Evolutionary conservation across 1,284 basidiomycete species (phyloP).

Genomic region (Ustilago trichophora): DNA sequence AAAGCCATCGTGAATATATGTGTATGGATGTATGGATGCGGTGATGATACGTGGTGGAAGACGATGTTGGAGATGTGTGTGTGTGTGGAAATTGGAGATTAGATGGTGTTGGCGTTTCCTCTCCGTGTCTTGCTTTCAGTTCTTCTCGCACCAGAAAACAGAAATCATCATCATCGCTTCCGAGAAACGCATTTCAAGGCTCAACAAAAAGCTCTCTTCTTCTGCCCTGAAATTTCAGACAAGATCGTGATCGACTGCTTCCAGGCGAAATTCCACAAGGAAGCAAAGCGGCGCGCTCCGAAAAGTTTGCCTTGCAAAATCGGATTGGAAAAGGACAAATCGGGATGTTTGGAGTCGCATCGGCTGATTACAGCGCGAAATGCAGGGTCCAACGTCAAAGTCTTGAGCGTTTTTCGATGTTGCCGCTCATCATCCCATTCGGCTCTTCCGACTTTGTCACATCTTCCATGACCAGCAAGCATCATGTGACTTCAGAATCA

Average conservation of each 20-base stretch:
- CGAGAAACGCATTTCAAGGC: no score
- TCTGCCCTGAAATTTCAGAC: neutral
- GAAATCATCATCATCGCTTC: slow-evolving; percentile 11
- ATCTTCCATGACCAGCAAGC: no score
- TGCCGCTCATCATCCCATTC: neutral
- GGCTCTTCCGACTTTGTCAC: neutral
- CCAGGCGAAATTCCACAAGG: no score
- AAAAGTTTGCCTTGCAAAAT: no score
- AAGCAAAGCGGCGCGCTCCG: slow-evolving; percentile 20
- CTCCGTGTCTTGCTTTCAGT: neutral
- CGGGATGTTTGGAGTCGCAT: no score
- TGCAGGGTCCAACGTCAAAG: slow-evolving; percentile 15
- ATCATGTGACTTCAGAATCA: no score
- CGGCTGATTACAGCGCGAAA: no score
- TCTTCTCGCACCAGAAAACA: slow-evolving; percentile 36
- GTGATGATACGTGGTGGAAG: slow-evolving; percentile 5
- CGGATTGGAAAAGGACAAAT: no score
- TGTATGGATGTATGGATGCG: neutral
- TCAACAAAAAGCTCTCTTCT: no score
- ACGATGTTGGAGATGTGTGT: neutral
- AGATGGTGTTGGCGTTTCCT: slow-evolving; percentile 18
- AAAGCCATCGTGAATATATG: slow-evolving; percentile 49
- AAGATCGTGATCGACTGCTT: slow-evolving; percentile 27
- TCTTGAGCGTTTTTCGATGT: no score
- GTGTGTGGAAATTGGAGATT: slow-evolving; percentile 7